These are phyloP conservation scores for Kluyveromyces nonfermentans DNA, from an alignment of 805 yeast species.

Conservation along the genomic window DNA sequence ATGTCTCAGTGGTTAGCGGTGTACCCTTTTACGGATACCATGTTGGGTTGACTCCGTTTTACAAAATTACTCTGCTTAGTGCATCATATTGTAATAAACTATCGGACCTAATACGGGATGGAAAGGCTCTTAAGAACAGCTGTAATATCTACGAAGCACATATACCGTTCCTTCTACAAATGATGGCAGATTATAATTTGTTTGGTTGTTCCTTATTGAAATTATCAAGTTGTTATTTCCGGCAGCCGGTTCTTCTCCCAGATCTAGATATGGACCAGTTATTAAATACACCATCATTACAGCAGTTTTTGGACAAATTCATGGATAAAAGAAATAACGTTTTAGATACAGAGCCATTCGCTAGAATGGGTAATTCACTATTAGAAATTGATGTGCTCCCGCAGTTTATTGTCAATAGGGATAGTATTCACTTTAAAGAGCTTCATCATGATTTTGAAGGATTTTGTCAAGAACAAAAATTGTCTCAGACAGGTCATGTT, in stretches of 20 bases:
- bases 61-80: constrained; percentile 59
- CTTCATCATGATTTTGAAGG: constrained; percentile 45
- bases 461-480: constrained; percentile 10
- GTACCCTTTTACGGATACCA: constrained; percentile 80
- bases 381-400: constrained; percentile 67
- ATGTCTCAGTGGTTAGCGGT: constrained; percentile 58
- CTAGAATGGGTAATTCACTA: constrained; percentile 51
- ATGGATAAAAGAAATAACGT: constrained; percentile 12
- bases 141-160: constrained; percentile 69
- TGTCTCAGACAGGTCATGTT: constrained; percentile 21
- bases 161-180: constrained; percentile 67
- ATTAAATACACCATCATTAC: constrained; percentile 26
- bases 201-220: constrained; percentile 78
- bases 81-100: constrained; percentile 52
- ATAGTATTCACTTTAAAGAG: constrained; percentile 34
- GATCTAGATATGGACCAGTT: constrained; percentile 22
- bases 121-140: constrained; percentile 31
- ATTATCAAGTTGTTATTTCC: constrained; percentile 37
- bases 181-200: constrained; percentile 71
- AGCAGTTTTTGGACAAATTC: constrained; percentile 26
- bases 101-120: constrained; percentile 39
- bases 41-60: constrained; percentile 50
- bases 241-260: constrained; percentile 44
- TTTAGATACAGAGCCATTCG: constrained; percentile 16
- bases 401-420: constrained; percentile 50